phyloP scores from a whole-genome alignment of 331 rosid species.

The Prunus yedoensis region DNA sequence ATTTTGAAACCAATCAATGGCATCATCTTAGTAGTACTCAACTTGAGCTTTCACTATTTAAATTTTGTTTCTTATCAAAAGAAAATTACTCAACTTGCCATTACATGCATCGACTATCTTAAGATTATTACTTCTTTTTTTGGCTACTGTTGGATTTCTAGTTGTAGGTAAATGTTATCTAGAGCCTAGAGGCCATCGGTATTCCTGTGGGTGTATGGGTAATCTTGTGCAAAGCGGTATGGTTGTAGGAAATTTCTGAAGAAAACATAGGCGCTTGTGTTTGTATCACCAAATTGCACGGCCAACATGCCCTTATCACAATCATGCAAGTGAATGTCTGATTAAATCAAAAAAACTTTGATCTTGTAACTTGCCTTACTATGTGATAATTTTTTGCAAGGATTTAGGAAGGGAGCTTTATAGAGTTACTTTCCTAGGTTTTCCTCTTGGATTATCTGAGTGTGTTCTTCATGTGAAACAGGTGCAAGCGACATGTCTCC shows the following conservation, averaged over 20 bases:
- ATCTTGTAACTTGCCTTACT: background rate
- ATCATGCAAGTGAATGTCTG: background rate
- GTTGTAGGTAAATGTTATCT: background rate
- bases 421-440: conserved; percentile 1
- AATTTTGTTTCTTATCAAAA: background rate
- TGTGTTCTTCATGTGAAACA: conserved; percentile 24
- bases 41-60: background rate
- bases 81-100: background rate
- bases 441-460: conserved; percentile 6
- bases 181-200: background rate
- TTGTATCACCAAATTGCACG: too few relatives aligned
- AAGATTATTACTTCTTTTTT: background rate
- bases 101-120: background rate
- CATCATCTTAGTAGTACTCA: background rate
- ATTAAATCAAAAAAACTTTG: background rate
- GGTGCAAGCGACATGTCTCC: conserved; percentile 65
- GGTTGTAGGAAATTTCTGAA: background rate
- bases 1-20: background rate
- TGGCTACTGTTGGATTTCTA: background rate
- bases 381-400: background rate
- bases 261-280: background rate
- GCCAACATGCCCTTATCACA: background rate
- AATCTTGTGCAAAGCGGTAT: background rate
- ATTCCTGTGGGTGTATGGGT: background rate
- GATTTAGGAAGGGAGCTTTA: background rate